Evolutionary conservation across 345 rosid genomes (phyloP), one percentile per base, ranked within the genome.

Genomic region (Nephelium lappaceum): DNA sequence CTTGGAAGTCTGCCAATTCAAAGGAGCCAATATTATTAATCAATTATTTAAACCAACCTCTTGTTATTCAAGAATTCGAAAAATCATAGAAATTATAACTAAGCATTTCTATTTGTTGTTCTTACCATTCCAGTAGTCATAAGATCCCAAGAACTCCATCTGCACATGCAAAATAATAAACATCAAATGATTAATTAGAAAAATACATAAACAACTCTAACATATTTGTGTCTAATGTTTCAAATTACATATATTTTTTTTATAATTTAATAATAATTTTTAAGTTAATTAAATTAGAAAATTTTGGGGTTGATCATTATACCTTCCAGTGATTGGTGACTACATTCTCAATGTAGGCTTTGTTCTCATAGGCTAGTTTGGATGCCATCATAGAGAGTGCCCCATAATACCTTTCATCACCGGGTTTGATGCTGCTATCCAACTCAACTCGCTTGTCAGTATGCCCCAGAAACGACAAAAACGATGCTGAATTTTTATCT

Each of bases 61-160:
- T 53, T 16, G 58, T 53, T 53, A 53, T 53, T 53, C 58, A 53
- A 53, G n/a, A 16, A 53, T 10, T 53, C 5, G 57, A 51, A 64
- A 63, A 8, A 27, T 25, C 67, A 62, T 24, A 49, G 5, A 49
- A 49, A 49, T 49, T 11, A 49, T 47, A 47, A 47, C 15, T 49
- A 12, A 49, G 14, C 55, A 11, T 23, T 25, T 23, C 0, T 11
- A 62, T 12, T 5, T 8, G 21, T 41, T 70, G 8, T 66, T 65
- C 78, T 55, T 85, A 94, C 97, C 97, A 43, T 94, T 90, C 96
- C 97, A 93, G 65, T 76, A 93, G 82, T 90, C 87, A 70, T 67
- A 60, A 43, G 77, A 80, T 43, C 92, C 96, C 85, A 94, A 63
- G 76, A 82, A 85, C 66, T 90, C 89, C 95, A 91, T 93, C 92